Evolutionary conservation across 2,329 filamentous ascomycete species (phyloP), one percentile per base, ranked within the genome.

Genomic region (Metarhizium guizhouense): DNA sequence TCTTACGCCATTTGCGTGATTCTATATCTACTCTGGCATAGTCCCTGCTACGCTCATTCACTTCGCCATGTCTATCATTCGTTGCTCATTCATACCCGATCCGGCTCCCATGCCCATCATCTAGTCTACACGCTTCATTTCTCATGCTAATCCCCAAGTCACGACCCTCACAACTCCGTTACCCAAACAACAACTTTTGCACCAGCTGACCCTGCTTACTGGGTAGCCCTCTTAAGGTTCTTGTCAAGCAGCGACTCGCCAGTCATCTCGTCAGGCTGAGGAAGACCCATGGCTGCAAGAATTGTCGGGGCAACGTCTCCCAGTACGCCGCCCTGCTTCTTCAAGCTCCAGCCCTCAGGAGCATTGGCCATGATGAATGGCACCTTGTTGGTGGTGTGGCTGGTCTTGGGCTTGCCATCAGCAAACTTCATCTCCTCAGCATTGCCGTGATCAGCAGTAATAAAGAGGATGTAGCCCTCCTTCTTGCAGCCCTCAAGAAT

Each of bases 401-500:
- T 93, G 8, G 94, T 99, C 84, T 99, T 99, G 65, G 94, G 94
- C 70, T 90, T 95, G 71, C 92, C 91, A 71, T 96, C 89, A 64
- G 89, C 78, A 69, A 91, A 97, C 74, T 97, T 87, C 94, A 99
- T 99, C 79, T 99, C 94, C 78, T 99, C 94, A 56, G 94, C 94
- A 68, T 99, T 99, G 67, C 92, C 94, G 75, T 99, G 94, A 73
- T 99, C 94, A 34, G 93, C 81, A 6, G 94, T 99, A 72, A 99
- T 87, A 77, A 97, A 97, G 48, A 99, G 84, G 57, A 94, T 79
- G 71, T 99, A 99, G 60, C 86, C 87, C 70, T 93, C 82, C 79
- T 94, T 86, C 82, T 95, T 95, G 82, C 93, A 97, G 52, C 85
- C 86, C 67, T 97, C 92, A 67, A 90, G 91, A 65, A 99, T 92